Evolutionary conservation across 169 alveolate species (phyloP), one percentile per base, ranked within the genome.

Genomic region (Haemoproteus tartakovskyi): DNA sequence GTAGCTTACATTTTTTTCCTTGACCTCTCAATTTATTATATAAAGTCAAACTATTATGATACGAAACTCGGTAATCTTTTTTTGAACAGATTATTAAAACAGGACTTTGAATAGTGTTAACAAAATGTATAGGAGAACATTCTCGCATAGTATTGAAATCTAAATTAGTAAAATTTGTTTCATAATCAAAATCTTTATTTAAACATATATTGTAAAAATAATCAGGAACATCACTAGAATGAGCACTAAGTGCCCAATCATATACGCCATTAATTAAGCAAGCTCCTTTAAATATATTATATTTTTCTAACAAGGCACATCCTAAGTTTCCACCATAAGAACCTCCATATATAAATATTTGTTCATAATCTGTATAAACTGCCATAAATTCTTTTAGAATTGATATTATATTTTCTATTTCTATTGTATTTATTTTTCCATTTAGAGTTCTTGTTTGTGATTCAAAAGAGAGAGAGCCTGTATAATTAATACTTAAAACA

Each of bases 311-410:
- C 29, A 74, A 21, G 5, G 84, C 33, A 1, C 84, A 74, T 2
- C 62, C n/a, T 30, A 64, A 62, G 19, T 14, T 57, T 0, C 38
- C 84, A 18, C 84, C 84, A 48, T 74, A 74, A 6, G 84, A 74
- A 9, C 38, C 63, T 6, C 84, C 84, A 41, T 56, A 74, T 61
- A 74, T 38, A 27, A 57, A 74, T 8, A 43, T 45, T 21, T 46
- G 36, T 37, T 74, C 84, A 45, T 74, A 74, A 50, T 74, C 84
- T 0, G 67, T 57, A 43, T 57, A 74, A 30, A 16, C 24, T 21
- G 41, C 21, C 11, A n/a, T 8, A 33, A 45, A 74, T 2, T 56
- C 38, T 57, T 57, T 56, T 12, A 57, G 46, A 3, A 24, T 46
- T 27, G 43, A 41, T 18, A 74, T 45, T 22, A 74, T 57, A n/a